Percentiles rank a stretch among this genome's conserved stretches.
Conservation (phyloP, 257 asterid species). For the Solanum pennellii region DNA sequence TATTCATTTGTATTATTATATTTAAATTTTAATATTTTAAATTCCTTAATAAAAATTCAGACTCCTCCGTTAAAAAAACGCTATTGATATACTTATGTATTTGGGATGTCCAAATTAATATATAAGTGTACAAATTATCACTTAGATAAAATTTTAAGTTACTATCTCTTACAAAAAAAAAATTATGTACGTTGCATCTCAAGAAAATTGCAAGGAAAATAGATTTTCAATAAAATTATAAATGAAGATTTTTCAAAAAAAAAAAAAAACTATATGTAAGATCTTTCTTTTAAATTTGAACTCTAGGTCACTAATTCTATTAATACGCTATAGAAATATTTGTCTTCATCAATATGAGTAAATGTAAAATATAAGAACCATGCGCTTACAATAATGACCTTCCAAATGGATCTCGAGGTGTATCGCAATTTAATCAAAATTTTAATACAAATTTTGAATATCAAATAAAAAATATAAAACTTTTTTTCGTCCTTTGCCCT, state of each 20-base stretch:
- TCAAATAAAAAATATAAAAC: neutral
- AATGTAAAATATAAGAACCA: neutral
- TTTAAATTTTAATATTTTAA: no score
- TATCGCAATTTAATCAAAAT: no score
- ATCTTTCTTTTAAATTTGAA: no score
- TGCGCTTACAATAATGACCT: neutral
- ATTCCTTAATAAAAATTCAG: no score
- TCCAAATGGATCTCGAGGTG: neutral
- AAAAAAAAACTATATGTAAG: no score
- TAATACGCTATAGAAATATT: neutral
- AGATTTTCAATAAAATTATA: neutral
- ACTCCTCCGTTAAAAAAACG: fast-evolving
- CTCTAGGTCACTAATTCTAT: no score
- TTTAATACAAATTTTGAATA: no score
- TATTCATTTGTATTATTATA: no score
- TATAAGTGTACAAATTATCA: neutral
- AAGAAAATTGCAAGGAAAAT: neutral
- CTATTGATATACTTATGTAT: neutral
- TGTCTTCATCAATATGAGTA: neutral
- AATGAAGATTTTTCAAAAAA: neutral
- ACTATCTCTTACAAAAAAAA: neutral
- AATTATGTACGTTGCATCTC: neutral
- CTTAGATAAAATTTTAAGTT: neutral
- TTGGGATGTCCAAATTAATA: neutral
- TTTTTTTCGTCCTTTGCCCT: neutral